phyloP scores from a whole-genome alignment of 768 basidiomycete genomes.

The Steccherinum ochraceum region DNA sequence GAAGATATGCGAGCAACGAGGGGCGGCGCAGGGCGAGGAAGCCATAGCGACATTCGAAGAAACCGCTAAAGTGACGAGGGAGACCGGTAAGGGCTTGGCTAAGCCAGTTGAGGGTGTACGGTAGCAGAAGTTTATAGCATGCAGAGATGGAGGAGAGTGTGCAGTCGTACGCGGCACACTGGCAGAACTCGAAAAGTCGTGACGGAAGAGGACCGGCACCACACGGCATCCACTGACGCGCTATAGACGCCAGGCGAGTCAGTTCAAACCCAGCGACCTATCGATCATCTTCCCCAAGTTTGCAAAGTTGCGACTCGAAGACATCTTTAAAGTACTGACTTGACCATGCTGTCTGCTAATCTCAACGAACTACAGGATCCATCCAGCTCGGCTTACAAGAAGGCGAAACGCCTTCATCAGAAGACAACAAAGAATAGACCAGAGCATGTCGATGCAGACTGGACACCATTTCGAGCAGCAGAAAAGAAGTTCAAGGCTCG shows the following conservation, averaged over 20 bases:
- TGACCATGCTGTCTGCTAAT: conserved; percentile 1
- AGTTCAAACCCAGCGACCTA: background rate
- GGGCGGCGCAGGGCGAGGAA: conserved; percentile 49
- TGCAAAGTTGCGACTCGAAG: background rate
- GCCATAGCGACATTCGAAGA: conserved; percentile 68
- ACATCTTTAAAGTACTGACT: no score
- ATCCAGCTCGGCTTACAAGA: conserved; percentile 48
- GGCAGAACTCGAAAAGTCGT: background rate
- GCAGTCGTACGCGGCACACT: background rate
- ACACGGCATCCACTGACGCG: background rate
- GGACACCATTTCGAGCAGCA: conserved; percentile 70
- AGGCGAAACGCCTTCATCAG: conserved; percentile 47
- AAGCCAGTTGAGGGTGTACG: no score
- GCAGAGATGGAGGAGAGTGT: background rate
- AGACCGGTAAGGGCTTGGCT: background rate
- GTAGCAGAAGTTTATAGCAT: background rate
- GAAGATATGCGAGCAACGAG: conserved; percentile 34
- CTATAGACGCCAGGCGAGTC: no score
- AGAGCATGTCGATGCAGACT: conserved; percentile 38
- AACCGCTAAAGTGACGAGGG: background rate
- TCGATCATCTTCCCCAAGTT: background rate
- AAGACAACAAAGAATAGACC: conserved; percentile 56
- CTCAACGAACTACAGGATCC: conserved; percentile 31
- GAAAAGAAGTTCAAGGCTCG: conserved; percentile 79
- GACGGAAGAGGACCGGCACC: background rate